Evolutionary conservation across 2,329 filamentous ascomycete genomes (phyloP), one percentile per base, ranked within the genome.

Genomic region (Alternaria dauci): DNA sequence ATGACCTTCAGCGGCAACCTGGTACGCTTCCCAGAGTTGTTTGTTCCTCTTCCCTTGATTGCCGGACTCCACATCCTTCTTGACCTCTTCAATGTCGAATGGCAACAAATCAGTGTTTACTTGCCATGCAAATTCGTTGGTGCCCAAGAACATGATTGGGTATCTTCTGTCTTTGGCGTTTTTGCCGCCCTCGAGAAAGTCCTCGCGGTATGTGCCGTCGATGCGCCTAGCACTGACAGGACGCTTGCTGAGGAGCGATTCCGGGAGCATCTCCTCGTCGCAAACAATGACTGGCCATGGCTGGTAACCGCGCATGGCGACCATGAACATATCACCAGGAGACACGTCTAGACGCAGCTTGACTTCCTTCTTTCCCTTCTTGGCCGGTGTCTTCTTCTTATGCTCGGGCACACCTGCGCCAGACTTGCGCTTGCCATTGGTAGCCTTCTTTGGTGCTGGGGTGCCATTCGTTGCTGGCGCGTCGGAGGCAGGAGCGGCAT

Each of bases 61-160:
- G 53, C 91, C 82, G 25, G 89, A 84, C 54, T 87, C 85, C 62
- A 94, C 90, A 32, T 90, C 89, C 61, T 89, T 87, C 39, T 88
- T 87, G 65, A 94, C 89, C 26, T 89, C 88, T 53, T 90, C 88
- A 14, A 91, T 82, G 58, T 93, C 89, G 54, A 98, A 87, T 36
- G 92, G 89, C 36, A 88, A 87, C 38, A 99, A 85, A 60, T 92
- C 89, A 23, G 89, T 91, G 79, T 98, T 97, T 62, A 89, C 86
- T 67, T 94, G 92, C 94, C 94, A 99, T 38, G 92, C 91, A 81
- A 99, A 98, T 85, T 98, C 94, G 74, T 98, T 97, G 38, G 94
- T 97, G 66, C 88, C 85, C 52, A 98, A 83, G 78, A 97, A 98
- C 94, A 98, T 97, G 74, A 98, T 89, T 5, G 94, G 92, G 77